phyloP scores from a whole-genome alignment of 2,329 filamentous ascomycete genomes.

The Truncatella angustata region DNA sequence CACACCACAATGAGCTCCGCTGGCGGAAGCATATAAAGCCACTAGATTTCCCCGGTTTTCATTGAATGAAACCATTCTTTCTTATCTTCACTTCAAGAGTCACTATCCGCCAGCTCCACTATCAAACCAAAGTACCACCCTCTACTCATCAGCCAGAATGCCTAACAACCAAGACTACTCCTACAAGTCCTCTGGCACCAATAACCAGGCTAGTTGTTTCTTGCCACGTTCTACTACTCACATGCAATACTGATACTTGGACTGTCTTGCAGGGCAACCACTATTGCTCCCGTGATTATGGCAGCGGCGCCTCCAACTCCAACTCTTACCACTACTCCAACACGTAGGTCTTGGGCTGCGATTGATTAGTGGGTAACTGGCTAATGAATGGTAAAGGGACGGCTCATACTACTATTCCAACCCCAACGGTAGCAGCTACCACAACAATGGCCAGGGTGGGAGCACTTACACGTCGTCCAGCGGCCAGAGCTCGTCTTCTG shows the following conservation, averaged over 20 bases:
- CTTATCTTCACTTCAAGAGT: too few relatives aligned
- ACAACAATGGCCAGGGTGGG: slow-evolving; percentile 58
- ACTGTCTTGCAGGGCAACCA: slow-evolving; percentile 59
- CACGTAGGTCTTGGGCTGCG: slow-evolving; percentile 38
- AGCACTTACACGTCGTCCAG: slow-evolving; percentile 60
- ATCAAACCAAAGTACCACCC: not conserved
- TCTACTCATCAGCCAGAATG: slow-evolving; percentile 19
- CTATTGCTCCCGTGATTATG: slow-evolving; percentile 65
- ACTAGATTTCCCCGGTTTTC: too few relatives aligned
- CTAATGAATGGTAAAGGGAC: too few relatives aligned
- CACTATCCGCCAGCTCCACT: slow-evolving; percentile 1
- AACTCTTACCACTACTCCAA: slow-evolving; percentile 71
- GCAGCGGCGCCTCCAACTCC: slow-evolving; percentile 49
- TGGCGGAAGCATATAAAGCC: too few relatives aligned
- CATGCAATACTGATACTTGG: not conserved
- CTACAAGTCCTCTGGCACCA: slow-evolving; percentile 56
- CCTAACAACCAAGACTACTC: slow-evolving; percentile 31
- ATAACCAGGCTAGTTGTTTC: slow-evolving; percentile 52
- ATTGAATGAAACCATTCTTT: too few relatives aligned
- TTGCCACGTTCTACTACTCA: not conserved
- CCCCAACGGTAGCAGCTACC: slow-evolving; percentile 65
- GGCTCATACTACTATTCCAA: slow-evolving; percentile 76
- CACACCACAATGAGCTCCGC: too few relatives aligned
- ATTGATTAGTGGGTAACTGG: too few relatives aligned
- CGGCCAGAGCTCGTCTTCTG: slow-evolving; percentile 31